These are phyloP conservation scores for Scedosporium dehoogii DNA, from an alignment of 2,329 filamentous ascomycete species.

Conservation along the genomic window DNA sequence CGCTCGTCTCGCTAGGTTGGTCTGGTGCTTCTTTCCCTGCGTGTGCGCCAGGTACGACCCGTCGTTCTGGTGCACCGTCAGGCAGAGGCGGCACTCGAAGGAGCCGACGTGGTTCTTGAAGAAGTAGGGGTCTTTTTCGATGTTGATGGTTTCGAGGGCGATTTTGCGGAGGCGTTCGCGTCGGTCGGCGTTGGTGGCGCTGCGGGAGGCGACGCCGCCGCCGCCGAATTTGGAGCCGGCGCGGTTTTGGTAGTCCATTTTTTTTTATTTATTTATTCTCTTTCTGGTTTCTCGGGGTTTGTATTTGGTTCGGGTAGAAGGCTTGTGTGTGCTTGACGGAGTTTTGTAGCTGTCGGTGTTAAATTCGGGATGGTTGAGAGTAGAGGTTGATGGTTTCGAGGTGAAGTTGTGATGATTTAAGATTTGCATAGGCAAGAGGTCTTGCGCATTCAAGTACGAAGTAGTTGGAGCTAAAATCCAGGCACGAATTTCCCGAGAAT, in stretches of 20 bases:
- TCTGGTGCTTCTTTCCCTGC: constrained; percentile 97
- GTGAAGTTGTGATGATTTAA: background rate
- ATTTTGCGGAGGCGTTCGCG: constrained; percentile 96
- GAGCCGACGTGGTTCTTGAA: constrained; percentile 99
- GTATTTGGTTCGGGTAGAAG: background rate
- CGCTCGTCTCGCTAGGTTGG: constrained; percentile 88
- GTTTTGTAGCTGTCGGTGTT: too few species aligned
- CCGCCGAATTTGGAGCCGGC: constrained; percentile 97
- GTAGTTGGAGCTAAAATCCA: too few species aligned
- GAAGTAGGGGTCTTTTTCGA: constrained; percentile 99
- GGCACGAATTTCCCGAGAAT: background rate
- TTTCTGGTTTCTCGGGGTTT: background rate
- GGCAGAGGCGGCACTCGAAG: constrained; percentile 93
- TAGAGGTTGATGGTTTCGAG: background rate
- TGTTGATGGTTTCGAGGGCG: constrained; percentile 95
- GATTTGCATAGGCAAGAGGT: background rate
- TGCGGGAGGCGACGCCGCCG: constrained; percentile 88
- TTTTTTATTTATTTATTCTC: background rate
- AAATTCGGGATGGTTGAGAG: too few species aligned
- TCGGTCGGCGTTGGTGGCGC: constrained; percentile 90
- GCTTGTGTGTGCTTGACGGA: background rate
- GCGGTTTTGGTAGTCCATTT: constrained; percentile 76
- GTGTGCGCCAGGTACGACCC: constrained; percentile 98
- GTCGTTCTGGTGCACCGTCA: constrained; percentile 98
- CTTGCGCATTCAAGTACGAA: too few species aligned